Conservation (phyloP, 129 eudicot genomes). For the Lactuca sativa region DNA sequence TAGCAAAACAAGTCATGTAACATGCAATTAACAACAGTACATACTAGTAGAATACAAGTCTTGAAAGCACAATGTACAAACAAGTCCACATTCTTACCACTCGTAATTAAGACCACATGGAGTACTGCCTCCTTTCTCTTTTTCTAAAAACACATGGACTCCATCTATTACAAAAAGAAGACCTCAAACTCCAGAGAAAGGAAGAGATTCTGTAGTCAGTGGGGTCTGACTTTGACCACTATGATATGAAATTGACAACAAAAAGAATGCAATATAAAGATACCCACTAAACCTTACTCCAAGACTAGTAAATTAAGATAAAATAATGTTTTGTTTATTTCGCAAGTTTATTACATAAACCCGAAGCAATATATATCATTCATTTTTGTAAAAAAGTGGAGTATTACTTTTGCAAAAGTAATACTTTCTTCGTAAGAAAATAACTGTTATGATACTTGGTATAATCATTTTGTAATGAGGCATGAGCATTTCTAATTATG, state of each 20-base stretch:
- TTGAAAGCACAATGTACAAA: neutral
- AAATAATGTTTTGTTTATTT: neutral
- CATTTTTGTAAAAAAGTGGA: no score
- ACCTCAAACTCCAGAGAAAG: slow-evolving; percentile 23
- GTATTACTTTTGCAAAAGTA: no score
- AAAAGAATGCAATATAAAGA: slow-evolving; percentile 3
- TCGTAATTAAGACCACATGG: slow-evolving; percentile 3
- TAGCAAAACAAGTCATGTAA: neutral
- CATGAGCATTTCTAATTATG: neutral
- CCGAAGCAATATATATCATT: no score
- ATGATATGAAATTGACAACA: slow-evolving; percentile 19
- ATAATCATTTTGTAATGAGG: neutral
- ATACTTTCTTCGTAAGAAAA: neutral
- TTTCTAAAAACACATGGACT: slow-evolving; percentile 25
- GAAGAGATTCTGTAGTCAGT: slow-evolving; percentile 24
- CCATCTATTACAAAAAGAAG: slow-evolving; percentile 23
- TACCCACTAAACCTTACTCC: neutral
- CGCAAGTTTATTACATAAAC: no score
- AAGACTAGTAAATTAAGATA: neutral
- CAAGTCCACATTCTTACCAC: neutral
- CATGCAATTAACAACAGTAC: neutral
- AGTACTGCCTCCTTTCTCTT: slow-evolving; percentile 3
- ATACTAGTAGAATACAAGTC: neutral
- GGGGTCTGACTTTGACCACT: slow-evolving; percentile 40
- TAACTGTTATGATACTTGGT: neutral